Percentiles rank a stretch among this genome's conserved stretches.
These are phyloP conservation scores for Leccinellum luteum DNA, from an alignment of 768 basidiomycete species.

Conservation along the genomic window DNA sequence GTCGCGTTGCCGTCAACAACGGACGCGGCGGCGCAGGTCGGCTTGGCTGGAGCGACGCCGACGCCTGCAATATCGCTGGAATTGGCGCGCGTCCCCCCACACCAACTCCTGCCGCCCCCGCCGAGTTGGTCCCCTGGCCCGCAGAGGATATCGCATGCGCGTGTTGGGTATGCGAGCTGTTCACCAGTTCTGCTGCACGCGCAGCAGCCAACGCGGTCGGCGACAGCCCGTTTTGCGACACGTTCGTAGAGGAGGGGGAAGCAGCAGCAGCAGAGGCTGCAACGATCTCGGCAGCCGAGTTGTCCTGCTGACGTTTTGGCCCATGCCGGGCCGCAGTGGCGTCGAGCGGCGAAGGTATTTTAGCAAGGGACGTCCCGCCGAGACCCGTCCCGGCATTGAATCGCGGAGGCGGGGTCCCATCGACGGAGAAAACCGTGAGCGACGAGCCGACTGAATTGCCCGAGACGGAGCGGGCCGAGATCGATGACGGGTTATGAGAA, in stretches of 20 bases:
- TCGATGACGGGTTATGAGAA: constrained; percentile 28
- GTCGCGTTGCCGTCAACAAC: constrained; percentile 50
- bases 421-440: constrained; percentile 37
- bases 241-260: not conserved
- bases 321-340: constrained; percentile 27
- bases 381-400: constrained; percentile 93
- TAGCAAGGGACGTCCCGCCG: constrained; percentile 58
- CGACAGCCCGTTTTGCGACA: constrained; percentile 36
- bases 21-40: constrained; percentile 73
- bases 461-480: constrained; percentile 28
- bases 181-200: constrained; percentile 62
- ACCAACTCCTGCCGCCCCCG: not conserved
- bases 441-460: constrained; percentile 20
- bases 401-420: constrained; percentile 57
- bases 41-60: constrained; percentile 49
- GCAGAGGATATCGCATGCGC: constrained; percentile 41
- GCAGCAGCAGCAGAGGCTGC: not conserved
- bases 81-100: constrained; percentile 25
- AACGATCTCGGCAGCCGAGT: constrained; percentile 36
- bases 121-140: constrained; percentile 18
- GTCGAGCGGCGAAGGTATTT: constrained; percentile 39
- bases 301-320: constrained; percentile 50
- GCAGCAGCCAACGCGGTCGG: constrained; percentile 50
- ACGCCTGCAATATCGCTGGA: constrained; percentile 21
- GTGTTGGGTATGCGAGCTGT: constrained; percentile 44